Base-by-base conservation (phyloP, 331 rosid species). In the Telfairia occidentalis region DNA sequence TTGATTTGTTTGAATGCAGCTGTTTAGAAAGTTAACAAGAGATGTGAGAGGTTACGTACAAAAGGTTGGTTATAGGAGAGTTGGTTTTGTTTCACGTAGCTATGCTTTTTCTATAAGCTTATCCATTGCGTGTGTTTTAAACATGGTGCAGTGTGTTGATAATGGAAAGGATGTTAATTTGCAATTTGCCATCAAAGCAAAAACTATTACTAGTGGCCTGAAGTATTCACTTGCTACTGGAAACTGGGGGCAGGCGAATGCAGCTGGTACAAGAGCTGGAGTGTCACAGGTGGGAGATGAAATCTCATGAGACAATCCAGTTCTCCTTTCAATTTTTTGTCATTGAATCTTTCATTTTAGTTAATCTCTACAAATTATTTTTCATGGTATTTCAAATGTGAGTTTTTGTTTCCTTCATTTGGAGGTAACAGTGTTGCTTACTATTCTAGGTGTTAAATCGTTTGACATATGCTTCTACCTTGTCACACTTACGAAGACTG, bases 181-280 rank as follows among this genome's bases (percentile, higher is more conserved):
- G 78, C 99, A 92, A 92, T 95, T 95, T 82, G 97, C 99, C 78
- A 95, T 95, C 81, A 95, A 95, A 84, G 99, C 99, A 59, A 95
- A 95, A 85, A 95, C 97, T 58, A 92, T 95, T 76, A 95, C 99
- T 2, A 95, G 99, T 88, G 99, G 99, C 57, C 96, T 95, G 74
- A 95, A 92, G 74, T 95, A 95, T 71, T 95, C 99, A 54, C 99
- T 95, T 81, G 97, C 99, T 73, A 95, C 99, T 82, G 99, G 99
- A 74, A 95, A 95, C 71, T 95, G 97, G 99, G 99, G 99, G 69
- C 96, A 91, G 84, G 99, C 99, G 80, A 95, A 95, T 88, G 97
- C 96, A 69, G 99, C 99, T 38, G 96, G 99, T 72, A 95, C 99
- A 76, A 95, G 97, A 85, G 97, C 99, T 83, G 99, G 99, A 79